Conservation (phyloP, 1,139 yeast genomes). For the Candida tetrigidarum region DNA sequence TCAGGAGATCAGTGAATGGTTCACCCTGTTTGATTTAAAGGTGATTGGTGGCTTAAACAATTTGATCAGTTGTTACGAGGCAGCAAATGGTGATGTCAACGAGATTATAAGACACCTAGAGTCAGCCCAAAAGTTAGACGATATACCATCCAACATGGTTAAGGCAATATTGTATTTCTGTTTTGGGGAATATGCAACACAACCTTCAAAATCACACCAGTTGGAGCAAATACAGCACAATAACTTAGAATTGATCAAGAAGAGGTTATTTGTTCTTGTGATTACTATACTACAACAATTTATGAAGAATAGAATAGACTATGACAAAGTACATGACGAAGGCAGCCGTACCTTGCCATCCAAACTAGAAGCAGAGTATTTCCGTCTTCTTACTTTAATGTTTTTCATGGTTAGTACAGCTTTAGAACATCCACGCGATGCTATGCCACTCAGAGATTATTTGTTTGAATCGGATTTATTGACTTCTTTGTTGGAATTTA, state of each 20-base stretch:
- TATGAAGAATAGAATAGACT: constrained; percentile 20
- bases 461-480: constrained; percentile 41
- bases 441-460: constrained; percentile 19
- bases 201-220: constrained; percentile 37
- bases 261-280: constrained; percentile 18
- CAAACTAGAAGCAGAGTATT: constrained; percentile 25
- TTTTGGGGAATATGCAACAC: constrained; percentile 45
- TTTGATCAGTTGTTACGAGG: constrained; percentile 19
- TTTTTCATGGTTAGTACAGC: constrained; percentile 49
- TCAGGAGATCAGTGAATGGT: constrained; percentile 68
- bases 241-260: constrained; percentile 13
- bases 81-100: constrained; percentile 1
- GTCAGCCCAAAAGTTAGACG: constrained; percentile 2
- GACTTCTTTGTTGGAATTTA: constrained; percentile 47
- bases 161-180: constrained; percentile 36
- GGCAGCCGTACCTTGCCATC: constrained; percentile 1
- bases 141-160: constrained; percentile 6
- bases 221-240: constrained; percentile 29
- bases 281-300: constrained; percentile 18
- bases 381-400: constrained; percentile 53
- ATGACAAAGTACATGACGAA: constrained; percentile 14
- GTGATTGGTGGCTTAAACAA: constrained; percentile 28
- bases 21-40: constrained; percentile 52
- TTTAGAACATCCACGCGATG: constrained; percentile 22
- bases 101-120: constrained; percentile 7